Base-by-base conservation (phyloP, 2,329 filamentous ascomycete species). In the Calonectria hongkongensis region DNA sequence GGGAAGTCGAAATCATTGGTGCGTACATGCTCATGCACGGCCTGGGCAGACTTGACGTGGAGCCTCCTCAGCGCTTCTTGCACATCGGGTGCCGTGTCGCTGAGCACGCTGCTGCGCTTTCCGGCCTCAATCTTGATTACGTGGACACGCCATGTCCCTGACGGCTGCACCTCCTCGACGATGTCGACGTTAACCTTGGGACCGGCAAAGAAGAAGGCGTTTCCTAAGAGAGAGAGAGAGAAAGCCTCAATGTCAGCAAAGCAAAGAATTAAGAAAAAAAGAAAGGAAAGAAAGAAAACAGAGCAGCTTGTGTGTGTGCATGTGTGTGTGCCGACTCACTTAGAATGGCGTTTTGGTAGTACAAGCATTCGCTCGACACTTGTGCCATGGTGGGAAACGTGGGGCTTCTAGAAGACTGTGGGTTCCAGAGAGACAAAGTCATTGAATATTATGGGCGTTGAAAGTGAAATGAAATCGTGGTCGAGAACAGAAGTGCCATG, bases 41-140 rank as follows among this genome's bases (percentile, higher is more conserved):
- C 83, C 50, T 83, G 82, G n/a, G 85, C 84, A 12, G 84, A 84
- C 72, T 81, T 83, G 56, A 76, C 71, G 71, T 85, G 83, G n/a
- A 87, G 83, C 18, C 79, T 71, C 64, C 83, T 81, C 7, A 87
- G 75, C 12, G 85, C 85, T 4, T 80, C 80, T 27, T 80, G 68
- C 9, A 81, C 70, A 18, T 81, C 80, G 18, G 71, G 56, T 8
- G 77, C 82, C 2, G 81, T 74, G 25, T 82, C 83, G n/a, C 81
- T 81, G 12, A 86, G 75, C 16, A 84, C 72, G 21, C 76, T 79
- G 30, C 76, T 76, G 15, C 82, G 81, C 36, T 74, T 74, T 56
- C 78, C 77, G 18, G 54, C 65, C 51, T 80, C 76, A 12, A 73
- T 78, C 72, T 79, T 79, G 62, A 82, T 60, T 43, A 82, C 72